A percentile compares a stretch with the other conserved stretches of the same genome.
Evolutionary conservation across 2,329 filamentous ascomycete genomes (phyloP).

Genomic region (Fusarium tricinctum): DNA sequence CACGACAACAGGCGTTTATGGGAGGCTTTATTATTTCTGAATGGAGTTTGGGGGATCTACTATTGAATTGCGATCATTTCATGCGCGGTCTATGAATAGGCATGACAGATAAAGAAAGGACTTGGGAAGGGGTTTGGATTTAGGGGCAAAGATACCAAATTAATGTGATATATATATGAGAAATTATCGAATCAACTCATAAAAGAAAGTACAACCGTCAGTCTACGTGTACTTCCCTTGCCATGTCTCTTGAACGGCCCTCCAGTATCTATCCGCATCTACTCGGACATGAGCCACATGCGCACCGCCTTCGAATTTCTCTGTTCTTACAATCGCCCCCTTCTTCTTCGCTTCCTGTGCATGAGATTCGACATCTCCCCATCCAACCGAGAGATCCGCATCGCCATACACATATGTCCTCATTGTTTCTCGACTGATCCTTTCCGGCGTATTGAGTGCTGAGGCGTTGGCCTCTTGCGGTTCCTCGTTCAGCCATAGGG

Average conservation of each 20-base stretch:
- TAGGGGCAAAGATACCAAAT: constrained; percentile 9
- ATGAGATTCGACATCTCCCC: constrained; percentile 63
- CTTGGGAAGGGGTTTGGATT: neutral
- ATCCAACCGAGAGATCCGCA: constrained; percentile 63
- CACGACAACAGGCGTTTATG: neutral
- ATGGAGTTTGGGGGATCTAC: neutral
- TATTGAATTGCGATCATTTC: neutral
- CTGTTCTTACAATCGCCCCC: constrained; percentile 60
- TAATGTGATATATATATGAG: neutral
- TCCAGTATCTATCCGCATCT: constrained; percentile 66
- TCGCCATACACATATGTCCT: constrained; percentile 68
- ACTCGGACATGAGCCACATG: constrained; percentile 66
- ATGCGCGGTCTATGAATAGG: neutral
- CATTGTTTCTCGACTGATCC: constrained; percentile 57
- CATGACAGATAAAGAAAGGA: neutral
- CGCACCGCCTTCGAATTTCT: constrained; percentile 61
- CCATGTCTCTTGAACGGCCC: constrained; percentile 62
- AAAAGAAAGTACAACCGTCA: neutral
- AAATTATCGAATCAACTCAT: neutral
- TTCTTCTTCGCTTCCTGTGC: constrained; percentile 57
- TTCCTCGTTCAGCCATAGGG: constrained; percentile 50
- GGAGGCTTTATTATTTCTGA: constrained; percentile 2
- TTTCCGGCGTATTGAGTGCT: constrained; percentile 55
- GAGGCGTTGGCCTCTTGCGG: constrained; percentile 54
- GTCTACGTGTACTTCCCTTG: constrained; percentile 41